Evolutionary conservation across 306 rosid species (phyloP).

Genomic region (Lablab purpureus): DNA sequence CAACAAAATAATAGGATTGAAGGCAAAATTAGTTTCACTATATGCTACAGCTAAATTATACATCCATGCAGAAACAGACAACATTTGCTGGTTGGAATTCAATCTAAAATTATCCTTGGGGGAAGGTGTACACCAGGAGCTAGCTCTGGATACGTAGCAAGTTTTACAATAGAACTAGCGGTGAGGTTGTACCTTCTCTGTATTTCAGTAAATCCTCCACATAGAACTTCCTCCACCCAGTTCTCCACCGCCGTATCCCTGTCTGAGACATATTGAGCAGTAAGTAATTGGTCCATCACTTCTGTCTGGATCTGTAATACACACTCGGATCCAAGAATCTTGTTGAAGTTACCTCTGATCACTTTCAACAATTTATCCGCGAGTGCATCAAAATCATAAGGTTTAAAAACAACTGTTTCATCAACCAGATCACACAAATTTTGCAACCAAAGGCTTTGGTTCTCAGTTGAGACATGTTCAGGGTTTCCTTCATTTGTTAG

Average conservation of each 20-base stretch:
- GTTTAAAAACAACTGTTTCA: slow-evolving; percentile 74
- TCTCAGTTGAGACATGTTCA: slow-evolving; percentile 55
- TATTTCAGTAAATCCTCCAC: slow-evolving; percentile 66
- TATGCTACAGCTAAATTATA: slow-evolving; percentile 60
- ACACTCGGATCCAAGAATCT: slow-evolving; percentile 56
- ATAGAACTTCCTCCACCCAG: slow-evolving; percentile 80
- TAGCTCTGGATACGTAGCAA: slow-evolving; percentile 62
- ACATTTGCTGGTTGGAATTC: slow-evolving; percentile 37
- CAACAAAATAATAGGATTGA: slow-evolving; percentile 61
- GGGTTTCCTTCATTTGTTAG: slow-evolving; percentile 47
- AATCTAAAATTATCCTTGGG: slow-evolving; percentile 62
- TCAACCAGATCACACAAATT: slow-evolving; percentile 61
- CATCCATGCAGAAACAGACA: slow-evolving; percentile 51
- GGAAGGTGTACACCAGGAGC: slow-evolving; percentile 63
- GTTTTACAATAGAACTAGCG: slow-evolving; percentile 61
- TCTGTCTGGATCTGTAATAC: slow-evolving; percentile 63
- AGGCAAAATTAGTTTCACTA: slow-evolving; percentile 55
- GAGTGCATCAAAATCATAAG: slow-evolving; percentile 73
- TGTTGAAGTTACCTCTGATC: slow-evolving; percentile 61
- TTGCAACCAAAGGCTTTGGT: slow-evolving; percentile 74
- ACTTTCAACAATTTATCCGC: slow-evolving; percentile 61
- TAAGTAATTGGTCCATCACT: slow-evolving; percentile 75
- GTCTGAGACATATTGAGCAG: slow-evolving; percentile 71
- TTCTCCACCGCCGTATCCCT: slow-evolving; percentile 63
- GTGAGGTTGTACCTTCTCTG: slow-evolving; percentile 56